Base-by-base conservation (phyloP, 2,329 filamentous ascomycete genomes). In the Claviceps sp. region DNA sequence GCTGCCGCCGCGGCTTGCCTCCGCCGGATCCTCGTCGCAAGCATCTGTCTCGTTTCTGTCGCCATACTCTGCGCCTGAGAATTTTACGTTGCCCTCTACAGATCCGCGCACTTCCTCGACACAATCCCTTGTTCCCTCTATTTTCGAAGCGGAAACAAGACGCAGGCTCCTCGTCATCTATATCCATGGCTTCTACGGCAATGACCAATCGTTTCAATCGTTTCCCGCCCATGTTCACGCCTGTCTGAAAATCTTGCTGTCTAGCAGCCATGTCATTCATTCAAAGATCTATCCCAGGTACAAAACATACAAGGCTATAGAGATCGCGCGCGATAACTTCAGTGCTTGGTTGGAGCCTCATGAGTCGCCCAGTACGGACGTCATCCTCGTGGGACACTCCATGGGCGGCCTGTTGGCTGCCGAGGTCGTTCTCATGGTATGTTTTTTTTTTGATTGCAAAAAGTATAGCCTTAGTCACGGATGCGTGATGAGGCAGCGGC, bases 161-260 rank as follows among this genome's bases (percentile, higher is more conserved):
- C 74, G 79, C 55, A 79, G 73, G 26, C 72, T 96, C 23, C 75
- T 96, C 1, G 64, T 95, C 22, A 72, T 95, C 50, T 95, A 89
- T 64, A 82, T 95, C 52, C 90, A 95, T 70, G 89, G 90, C 54
- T 95, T 94, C 68, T 85, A 93, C 75, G 89, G 90, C 49, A 85
- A 87, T 54, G 86, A 93, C 65, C 85, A 85, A 36, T 94, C 86
- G 53, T 96, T 96, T 63, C 79, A 83, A 55, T 87, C 85, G 45
- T 95, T 96, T 59, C 90, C 90, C 0, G 86, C 86, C 7, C 88
- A 95, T 68, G 79, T 95, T 4, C 90, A 96, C 65, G 79, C 82
- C 58, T 75, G 86, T 38, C 72, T 94, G 40, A 80, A 80, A 13
- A 72, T 79, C 8, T 73, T 82, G 0, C 69, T 95, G 13, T 71